Conservation (phyloP, 306 rosid genomes). For the Datisca glomerata region DNA sequence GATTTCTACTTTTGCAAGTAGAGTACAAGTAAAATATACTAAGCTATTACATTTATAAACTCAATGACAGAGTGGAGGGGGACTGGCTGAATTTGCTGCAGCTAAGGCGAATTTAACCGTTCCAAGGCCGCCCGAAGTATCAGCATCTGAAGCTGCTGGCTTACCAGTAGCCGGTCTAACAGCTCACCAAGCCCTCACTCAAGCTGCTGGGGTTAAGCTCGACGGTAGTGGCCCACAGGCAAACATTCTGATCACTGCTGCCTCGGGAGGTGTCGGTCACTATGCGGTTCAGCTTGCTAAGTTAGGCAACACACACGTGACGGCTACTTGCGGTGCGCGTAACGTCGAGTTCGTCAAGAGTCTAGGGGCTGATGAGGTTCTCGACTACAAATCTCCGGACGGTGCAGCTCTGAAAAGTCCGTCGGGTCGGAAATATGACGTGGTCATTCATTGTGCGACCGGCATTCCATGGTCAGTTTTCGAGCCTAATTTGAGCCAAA, state of each 20-base stretch:
- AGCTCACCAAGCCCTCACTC: conserved; percentile 55
- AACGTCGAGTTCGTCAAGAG: conserved; percentile 44
- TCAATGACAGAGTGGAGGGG: conserved; percentile 69
- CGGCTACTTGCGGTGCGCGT: conserved; percentile 67
- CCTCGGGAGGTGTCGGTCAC: conserved; percentile 50
- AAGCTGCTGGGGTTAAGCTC: conserved; percentile 48
- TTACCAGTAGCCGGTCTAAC: conserved; percentile 56
- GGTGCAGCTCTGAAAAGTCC: conserved; percentile 51
- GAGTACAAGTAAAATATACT: no score
- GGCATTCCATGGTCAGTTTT: conserved; percentile 59
- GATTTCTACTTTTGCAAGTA: no score
- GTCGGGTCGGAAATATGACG: conserved; percentile 52
- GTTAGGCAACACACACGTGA: conserved; percentile 41
- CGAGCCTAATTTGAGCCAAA: conserved; percentile 31
- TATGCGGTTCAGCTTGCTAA: conserved; percentile 66
- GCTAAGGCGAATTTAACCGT: conserved; percentile 32
- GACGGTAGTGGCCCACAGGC: conserved; percentile 33
- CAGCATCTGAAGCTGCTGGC: conserved; percentile 43
- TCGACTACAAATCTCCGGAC: conserved; percentile 53
- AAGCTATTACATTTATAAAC: conserved; percentile 4
- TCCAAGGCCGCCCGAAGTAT: conserved; percentile 39
- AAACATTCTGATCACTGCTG: conserved; percentile 45
- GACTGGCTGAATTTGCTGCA: conserved; percentile 45
- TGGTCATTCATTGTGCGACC: conserved; percentile 32
- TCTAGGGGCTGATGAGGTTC: conserved; percentile 68